Percentiles rank a stretch among this genome's conserved stretches.
phyloP scores from a whole-genome alignment of 768 basidiomycete species.

The Cubamyces sp. region DNA sequence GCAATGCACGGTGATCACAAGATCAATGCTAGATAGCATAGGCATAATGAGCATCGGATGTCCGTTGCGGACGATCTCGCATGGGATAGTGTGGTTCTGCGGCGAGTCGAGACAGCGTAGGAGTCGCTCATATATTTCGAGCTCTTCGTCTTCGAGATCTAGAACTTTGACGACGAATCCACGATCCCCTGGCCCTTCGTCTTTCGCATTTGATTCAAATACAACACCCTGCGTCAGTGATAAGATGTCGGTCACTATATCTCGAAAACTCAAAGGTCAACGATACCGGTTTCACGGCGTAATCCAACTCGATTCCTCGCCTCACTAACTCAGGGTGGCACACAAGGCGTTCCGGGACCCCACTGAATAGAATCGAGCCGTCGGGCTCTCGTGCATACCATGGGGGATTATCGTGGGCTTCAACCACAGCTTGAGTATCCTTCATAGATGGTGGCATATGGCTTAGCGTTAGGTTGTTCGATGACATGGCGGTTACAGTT shows the following conservation, averaged over 20 bases:
- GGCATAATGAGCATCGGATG: slow-evolving; percentile 3
- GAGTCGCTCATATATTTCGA: not conserved
- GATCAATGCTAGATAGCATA: not conserved
- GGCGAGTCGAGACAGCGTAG: not conserved
- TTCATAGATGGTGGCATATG: no score
- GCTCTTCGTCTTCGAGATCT: not conserved
- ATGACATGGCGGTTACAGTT: no score
- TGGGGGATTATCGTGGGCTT: not conserved
- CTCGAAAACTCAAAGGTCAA: not conserved
- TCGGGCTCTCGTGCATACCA: not conserved
- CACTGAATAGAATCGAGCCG: not conserved
- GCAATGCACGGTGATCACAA: not conserved
- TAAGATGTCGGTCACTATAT: not conserved
- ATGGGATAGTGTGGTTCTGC: not conserved
- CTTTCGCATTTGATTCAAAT: no score
- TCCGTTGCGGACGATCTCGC: not conserved
- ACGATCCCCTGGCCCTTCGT: no score
- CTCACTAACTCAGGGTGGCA: not conserved
- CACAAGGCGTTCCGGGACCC: not conserved
- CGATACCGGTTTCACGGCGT: not conserved
- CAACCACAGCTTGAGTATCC: no score
- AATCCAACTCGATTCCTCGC: not conserved
- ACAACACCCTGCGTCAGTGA: not conserved
- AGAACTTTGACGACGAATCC: not conserved
- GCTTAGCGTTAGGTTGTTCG: no score